These are phyloP conservation scores for Lepidium aucheri DNA, from an alignment of 345 rosid species.

Conservation along the genomic window DNA sequence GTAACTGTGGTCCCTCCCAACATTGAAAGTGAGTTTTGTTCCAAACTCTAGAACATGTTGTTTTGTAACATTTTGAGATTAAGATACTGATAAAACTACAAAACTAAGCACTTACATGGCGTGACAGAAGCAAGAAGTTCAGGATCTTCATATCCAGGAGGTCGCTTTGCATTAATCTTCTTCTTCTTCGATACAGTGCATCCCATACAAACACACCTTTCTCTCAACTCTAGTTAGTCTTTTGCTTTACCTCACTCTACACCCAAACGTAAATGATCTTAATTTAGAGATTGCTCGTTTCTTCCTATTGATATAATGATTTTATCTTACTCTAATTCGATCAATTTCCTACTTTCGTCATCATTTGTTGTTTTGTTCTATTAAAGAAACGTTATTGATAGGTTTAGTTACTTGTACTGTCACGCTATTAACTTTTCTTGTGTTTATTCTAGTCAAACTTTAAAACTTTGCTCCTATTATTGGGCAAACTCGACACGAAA, in stretches of 20 bases:
- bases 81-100: not conserved
- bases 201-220: slow-evolving; percentile 12
- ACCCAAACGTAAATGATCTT: not conserved
- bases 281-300: not conserved
- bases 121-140: slow-evolving; percentile 23
- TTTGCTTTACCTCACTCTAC: slow-evolving; percentile 7
- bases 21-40: not conserved
- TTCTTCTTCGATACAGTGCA: slow-evolving; percentile 20
- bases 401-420: not conserved
- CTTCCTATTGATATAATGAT: not conserved
- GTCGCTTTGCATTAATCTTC: slow-evolving; percentile 16
- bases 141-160: slow-evolving; percentile 28
- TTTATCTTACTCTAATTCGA: no score
- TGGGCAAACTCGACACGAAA: not conserved
- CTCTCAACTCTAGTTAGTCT: not conserved
- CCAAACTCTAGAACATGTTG: not conserved
- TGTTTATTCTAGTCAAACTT: not conserved
- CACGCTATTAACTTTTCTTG: slow-evolving; percentile 1
- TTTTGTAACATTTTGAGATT: not conserved
- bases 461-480: not conserved
- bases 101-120: slow-evolving; percentile 1
- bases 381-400: not conserved
- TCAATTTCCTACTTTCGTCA: not conserved
- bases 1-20: slow-evolving; percentile 44
- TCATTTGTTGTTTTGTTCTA: not conserved